Percentiles rank a stretch among this genome's conserved stretches.
phyloP scores from a whole-genome alignment of 495 filamentous ascomycete species.

The Aspergillus cavernicola region DNA sequence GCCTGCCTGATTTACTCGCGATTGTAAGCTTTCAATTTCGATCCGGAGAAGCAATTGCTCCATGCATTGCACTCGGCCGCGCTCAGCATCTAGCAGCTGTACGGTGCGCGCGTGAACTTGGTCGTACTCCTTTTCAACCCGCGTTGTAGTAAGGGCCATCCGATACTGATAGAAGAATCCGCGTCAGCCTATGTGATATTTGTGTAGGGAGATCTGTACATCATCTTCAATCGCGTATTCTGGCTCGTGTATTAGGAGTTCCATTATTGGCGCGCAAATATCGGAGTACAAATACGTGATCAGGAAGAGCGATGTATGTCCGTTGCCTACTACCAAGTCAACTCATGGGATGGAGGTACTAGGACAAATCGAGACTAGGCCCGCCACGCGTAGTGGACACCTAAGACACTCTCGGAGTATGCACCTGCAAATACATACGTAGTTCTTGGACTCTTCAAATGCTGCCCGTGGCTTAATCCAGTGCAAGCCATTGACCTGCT shows the following conservation, averaged over 20 bases:
- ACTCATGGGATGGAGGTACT: too few relatives aligned
- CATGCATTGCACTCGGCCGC: conserved; percentile 58
- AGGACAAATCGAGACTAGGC: too few relatives aligned
- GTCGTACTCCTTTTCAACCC: conserved; percentile 65
- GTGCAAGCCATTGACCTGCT: too few relatives aligned
- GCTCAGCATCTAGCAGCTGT: conserved; percentile 64
- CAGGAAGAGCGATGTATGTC: too few relatives aligned
- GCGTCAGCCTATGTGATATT: conserved; percentile 1
- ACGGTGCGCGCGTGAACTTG: conserved; percentile 53
- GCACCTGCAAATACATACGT: too few relatives aligned
- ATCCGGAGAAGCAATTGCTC: conserved; percentile 65
- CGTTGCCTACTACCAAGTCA: too few relatives aligned
- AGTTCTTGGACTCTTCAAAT: neutral
- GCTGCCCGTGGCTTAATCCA: too few relatives aligned
- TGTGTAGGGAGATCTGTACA: conserved; percentile 6
- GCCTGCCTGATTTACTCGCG: conserved; percentile 54
- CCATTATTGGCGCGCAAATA: too few relatives aligned
- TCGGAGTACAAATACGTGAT: too few relatives aligned
- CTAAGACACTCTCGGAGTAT: conserved; percentile 14
- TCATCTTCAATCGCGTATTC: conserved; percentile 21
- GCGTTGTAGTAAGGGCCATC: conserved; percentile 42
- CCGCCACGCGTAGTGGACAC: conserved; percentile 37
- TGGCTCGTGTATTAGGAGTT: conserved; percentile 12
- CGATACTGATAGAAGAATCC: conserved; percentile 33
- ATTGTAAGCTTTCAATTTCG: conserved; percentile 63